Evolutionary conservation across 352 stramenopile genomes (phyloP).

Genomic region (Phytophthora litchii): DNA sequence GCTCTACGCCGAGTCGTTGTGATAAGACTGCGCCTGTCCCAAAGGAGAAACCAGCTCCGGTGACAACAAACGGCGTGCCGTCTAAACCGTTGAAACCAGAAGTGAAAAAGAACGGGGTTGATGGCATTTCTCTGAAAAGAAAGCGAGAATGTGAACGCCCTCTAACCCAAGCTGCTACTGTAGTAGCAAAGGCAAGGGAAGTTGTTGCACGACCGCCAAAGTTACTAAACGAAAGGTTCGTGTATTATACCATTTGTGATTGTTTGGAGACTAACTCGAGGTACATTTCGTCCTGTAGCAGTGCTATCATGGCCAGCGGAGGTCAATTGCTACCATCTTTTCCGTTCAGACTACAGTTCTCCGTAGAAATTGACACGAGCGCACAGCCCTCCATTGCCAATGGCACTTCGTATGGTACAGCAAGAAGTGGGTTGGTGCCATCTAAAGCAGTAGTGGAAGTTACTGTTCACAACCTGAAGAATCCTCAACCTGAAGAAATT

Average conservation of each 20-base stretch:
- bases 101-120: conserved; percentile 36
- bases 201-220: conserved; percentile 55
- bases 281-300: conserved; percentile 23
- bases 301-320: conserved; percentile 18
- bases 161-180: conserved; percentile 9
- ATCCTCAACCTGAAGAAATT: conserved; percentile 41
- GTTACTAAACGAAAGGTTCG: conserved; percentile 63
- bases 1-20: conserved; percentile 5
- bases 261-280: conserved; percentile 11
- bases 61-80: conserved; percentile 11
- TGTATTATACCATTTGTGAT: not conserved
- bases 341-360: conserved; percentile 65
- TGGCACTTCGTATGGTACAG: conserved; percentile 6
- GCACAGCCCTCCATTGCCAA: conserved; percentile 11
- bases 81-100: conserved; percentile 30
- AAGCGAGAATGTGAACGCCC: conserved; percentile 64
- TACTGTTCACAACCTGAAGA: conserved; percentile 71
- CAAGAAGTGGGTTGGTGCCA: conserved; percentile 6
- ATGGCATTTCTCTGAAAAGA: conserved; percentile 58
- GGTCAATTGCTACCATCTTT: conserved; percentile 62
- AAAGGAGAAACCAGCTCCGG: conserved; percentile 17
- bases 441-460: conserved; percentile 58
- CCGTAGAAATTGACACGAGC: conserved; percentile 60
- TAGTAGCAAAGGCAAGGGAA: conserved; percentile 62
- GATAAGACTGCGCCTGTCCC: conserved; percentile 3